phyloP scores from a whole-genome alignment of 2,329 filamentous ascomycete genomes.

The Nemania sp. region DNA sequence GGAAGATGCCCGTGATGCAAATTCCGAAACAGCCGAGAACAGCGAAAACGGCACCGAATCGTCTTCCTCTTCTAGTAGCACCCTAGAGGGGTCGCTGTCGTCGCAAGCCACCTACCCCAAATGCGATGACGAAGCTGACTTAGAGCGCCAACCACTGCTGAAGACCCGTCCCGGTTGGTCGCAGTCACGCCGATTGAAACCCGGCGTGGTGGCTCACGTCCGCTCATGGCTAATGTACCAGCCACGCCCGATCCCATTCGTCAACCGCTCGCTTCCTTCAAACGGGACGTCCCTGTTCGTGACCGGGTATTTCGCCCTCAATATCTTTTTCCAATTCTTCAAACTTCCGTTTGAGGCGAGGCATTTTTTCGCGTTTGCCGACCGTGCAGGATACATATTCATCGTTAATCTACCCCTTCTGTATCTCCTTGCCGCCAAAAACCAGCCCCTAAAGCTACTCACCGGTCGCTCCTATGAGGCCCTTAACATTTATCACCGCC shows the following conservation, averaged over 20 bases:
- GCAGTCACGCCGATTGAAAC: not conserved
- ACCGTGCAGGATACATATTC: slow-evolving; percentile 66
- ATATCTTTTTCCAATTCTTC: slow-evolving; percentile 69
- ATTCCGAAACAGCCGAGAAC: slow-evolving; percentile 26
- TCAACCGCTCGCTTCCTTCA: slow-evolving; percentile 68
- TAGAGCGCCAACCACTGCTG: slow-evolving; percentile 55
- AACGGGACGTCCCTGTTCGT: slow-evolving; percentile 68
- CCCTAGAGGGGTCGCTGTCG: slow-evolving; percentile 46
- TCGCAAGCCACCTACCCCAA: slow-evolving; percentile 43
- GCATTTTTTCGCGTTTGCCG: slow-evolving; percentile 68
- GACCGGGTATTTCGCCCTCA: slow-evolving; percentile 63
- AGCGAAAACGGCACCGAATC: slow-evolving; percentile 44
- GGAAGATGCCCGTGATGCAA: slow-evolving; percentile 7
- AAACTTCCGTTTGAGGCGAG: slow-evolving; percentile 59
- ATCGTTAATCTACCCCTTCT: slow-evolving; percentile 63
- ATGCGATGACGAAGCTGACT: slow-evolving; percentile 46
- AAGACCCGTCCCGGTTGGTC: slow-evolving; percentile 14
- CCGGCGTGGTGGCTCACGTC: slow-evolving; percentile 18
- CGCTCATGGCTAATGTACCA: slow-evolving; percentile 64
- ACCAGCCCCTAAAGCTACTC: slow-evolving; percentile 70
- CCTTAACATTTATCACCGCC: slow-evolving; percentile 73
- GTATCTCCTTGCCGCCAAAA: slow-evolving; percentile 75
- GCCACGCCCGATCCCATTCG: slow-evolving; percentile 65
- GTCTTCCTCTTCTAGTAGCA: slow-evolving; percentile 51
- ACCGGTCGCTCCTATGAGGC: slow-evolving; percentile 75